These are phyloP conservation scores for Candida berthetii DNA, from an alignment of 805 yeast genomes.

Conservation along the genomic window DNA sequence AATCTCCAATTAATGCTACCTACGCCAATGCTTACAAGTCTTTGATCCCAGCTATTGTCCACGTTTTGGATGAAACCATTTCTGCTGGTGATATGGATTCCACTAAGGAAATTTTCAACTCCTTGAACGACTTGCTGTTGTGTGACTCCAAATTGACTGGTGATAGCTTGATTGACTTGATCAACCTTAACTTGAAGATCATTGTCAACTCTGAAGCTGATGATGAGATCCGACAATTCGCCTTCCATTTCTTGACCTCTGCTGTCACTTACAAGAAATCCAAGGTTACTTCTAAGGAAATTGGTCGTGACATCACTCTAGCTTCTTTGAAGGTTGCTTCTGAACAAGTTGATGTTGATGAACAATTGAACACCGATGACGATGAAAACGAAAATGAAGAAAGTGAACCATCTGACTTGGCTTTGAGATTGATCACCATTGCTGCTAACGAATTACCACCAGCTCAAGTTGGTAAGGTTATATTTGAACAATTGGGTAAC, in stretches of 20 bases:
- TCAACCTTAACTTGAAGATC: constrained; percentile 71
- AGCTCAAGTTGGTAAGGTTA: constrained; percentile 79
- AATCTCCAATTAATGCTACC: constrained; percentile 37
- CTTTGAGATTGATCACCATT: constrained; percentile 71
- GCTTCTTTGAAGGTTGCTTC: constrained; percentile 73
- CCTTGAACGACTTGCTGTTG: constrained; percentile 72
- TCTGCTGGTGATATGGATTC: constrained; percentile 63
- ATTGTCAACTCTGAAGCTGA: constrained; percentile 61
- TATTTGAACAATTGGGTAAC: constrained; percentile 56
- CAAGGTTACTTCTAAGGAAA: constrained; percentile 70
- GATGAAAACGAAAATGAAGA: constrained; percentile 95
- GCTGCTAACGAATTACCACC: constrained; percentile 87
- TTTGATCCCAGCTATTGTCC: constrained; percentile 74
- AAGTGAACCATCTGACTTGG: constrained; percentile 69
- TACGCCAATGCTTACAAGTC: constrained; percentile 49
- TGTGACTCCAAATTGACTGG: constrained; percentile 78
- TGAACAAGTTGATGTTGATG: constrained; percentile 76
- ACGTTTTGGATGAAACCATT: constrained; percentile 71
- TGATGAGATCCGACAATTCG: constrained; percentile 77
- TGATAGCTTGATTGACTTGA: constrained; percentile 59
- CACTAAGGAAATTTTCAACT: constrained; percentile 73
- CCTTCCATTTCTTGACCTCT: constrained; percentile 77
- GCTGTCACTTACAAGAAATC: constrained; percentile 76
- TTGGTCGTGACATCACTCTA: constrained; percentile 75
- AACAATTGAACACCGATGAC: constrained; percentile 69